Evolutionary conservation across 371 early-diverging fungal genomes (phyloP).

Genomic region (Globomyces sp.): DNA sequence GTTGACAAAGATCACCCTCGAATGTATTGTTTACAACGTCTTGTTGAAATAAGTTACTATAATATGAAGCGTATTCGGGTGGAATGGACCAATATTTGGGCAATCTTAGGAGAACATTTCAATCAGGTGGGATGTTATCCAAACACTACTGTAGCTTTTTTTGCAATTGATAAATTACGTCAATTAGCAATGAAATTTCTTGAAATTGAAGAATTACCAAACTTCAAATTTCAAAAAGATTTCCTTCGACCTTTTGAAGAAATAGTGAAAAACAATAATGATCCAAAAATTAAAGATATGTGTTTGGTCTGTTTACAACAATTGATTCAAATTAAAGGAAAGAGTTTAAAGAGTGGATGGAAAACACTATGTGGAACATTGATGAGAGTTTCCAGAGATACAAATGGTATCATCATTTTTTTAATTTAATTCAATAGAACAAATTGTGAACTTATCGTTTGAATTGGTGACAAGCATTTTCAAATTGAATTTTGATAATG

Average conservation of each 20-base stretch:
- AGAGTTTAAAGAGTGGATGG: conserved; percentile 81
- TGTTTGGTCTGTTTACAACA: conserved; percentile 84
- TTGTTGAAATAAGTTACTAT: conserved; percentile 94
- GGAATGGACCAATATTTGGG: conserved; percentile 96
- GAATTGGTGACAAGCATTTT: conserved; percentile 49
- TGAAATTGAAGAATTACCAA: conserved; percentile 89
- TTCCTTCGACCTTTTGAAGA: conserved; percentile 89
- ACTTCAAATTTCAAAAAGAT: conserved; percentile 96
- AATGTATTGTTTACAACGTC: conserved; percentile 87
- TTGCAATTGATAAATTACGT: conserved; percentile 88
- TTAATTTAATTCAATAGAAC: conserved; percentile 29
- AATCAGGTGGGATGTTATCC: conserved; percentile 88
- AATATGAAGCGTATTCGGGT: conserved; percentile 96
- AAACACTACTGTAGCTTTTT: conserved; percentile 82
- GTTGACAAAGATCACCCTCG: conserved; percentile 56
- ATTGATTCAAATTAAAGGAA: conserved; percentile 77
- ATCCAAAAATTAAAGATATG: conserved; percentile 88
- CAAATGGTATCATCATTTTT: conserved; percentile 45
- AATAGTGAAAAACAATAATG: conserved; percentile 72
- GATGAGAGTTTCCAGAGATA: conserved; percentile 73
- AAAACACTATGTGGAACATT: conserved; percentile 84
- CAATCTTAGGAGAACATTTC: conserved; percentile 86
- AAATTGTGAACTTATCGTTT: conserved; percentile 47
- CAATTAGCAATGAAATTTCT: conserved; percentile 94
- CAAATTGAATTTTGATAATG: conserved; percentile 46